A percentile compares a stretch with the other conserved stretches of the same genome.
Conservation (phyloP, 768 basidiomycete species). For the Mycena vitilis region DNA sequence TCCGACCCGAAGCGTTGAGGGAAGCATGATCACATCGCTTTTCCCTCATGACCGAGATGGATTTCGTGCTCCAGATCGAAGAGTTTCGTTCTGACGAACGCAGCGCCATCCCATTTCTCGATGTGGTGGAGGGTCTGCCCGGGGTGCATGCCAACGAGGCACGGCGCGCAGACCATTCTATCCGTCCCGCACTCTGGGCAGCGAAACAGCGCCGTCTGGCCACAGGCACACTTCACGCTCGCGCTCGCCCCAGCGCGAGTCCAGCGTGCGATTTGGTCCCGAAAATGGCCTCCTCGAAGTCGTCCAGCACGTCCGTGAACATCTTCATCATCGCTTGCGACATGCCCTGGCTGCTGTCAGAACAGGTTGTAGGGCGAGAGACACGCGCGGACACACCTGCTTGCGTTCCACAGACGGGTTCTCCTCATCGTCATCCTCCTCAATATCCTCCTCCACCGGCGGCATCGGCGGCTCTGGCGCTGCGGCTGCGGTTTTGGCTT, state of each 20-base stretch:
- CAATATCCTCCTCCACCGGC: too few relatives aligned
- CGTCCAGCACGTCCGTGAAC: background rate
- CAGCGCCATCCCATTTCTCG: constrained; percentile 8
- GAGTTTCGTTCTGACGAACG: background rate
- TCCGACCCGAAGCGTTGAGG: background rate
- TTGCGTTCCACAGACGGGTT: background rate
- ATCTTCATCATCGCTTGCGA: background rate
- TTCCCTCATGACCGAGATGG: background rate
- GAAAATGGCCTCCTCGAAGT: background rate
- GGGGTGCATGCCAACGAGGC: background rate
- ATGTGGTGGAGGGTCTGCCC: constrained; percentile 1
- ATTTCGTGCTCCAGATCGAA: background rate
- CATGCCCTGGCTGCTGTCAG: background rate
- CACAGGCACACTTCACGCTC: background rate
- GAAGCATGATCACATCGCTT: background rate
- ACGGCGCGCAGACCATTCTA: background rate
- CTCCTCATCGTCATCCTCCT: background rate
- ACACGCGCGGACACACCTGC: background rate
- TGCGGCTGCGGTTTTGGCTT: background rate
- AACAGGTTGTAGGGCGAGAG: background rate
- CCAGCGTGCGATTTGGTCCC: background rate
- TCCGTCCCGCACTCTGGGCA: background rate
- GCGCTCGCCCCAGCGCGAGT: background rate
- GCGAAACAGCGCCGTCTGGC: background rate
- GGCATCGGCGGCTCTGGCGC: background rate